These are phyloP conservation scores for Rhizopus microsporus DNA, from an alignment of 371 early-diverging fungal species.

Conservation along the genomic window DNA sequence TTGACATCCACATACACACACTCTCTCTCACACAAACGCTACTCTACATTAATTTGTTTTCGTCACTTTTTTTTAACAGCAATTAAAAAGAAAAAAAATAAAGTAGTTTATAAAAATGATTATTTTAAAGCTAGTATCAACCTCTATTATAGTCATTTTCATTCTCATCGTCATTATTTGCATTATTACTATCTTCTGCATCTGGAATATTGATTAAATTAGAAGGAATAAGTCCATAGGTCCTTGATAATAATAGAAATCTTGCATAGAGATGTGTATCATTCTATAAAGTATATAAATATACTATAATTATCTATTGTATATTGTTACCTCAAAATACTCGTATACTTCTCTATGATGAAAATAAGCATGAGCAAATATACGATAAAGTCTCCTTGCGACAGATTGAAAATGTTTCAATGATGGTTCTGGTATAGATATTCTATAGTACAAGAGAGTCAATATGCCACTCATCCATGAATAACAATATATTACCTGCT, in stretches of 20 bases:
- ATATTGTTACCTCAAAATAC: constrained; percentile 69
- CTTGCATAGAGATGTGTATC: constrained; percentile 79
- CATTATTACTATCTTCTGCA: constrained; percentile 15
- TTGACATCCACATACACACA: constrained; percentile 4
- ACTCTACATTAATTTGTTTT: neutral
- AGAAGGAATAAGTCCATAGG: constrained; percentile 64
- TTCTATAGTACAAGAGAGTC: constrained; percentile 30
- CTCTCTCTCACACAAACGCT: neutral
- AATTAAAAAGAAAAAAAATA: neutral
- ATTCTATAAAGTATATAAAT: constrained; percentile 41
- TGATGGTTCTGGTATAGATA: constrained; percentile 73
- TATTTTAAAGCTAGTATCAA: neutral
- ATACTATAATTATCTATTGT: neutral
- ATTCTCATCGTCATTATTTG: constrained; percentile 8
- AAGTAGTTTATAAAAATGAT: neutral
- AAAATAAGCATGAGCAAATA: constrained; percentile 94
- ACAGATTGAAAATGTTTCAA: constrained; percentile 85
- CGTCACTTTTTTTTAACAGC: neutral
- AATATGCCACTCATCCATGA: neutral
- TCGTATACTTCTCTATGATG: constrained; percentile 90
- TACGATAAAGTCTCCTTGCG: constrained; percentile 89
- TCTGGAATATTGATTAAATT: constrained; percentile 69
- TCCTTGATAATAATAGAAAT: constrained; percentile 70
- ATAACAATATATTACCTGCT: constrained; percentile 46
- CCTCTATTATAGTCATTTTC: constrained; percentile 15